Evolutionary conservation across 768 basidiomycete species (phyloP).

Genomic region (Tylopilus vinaceipallidus): DNA sequence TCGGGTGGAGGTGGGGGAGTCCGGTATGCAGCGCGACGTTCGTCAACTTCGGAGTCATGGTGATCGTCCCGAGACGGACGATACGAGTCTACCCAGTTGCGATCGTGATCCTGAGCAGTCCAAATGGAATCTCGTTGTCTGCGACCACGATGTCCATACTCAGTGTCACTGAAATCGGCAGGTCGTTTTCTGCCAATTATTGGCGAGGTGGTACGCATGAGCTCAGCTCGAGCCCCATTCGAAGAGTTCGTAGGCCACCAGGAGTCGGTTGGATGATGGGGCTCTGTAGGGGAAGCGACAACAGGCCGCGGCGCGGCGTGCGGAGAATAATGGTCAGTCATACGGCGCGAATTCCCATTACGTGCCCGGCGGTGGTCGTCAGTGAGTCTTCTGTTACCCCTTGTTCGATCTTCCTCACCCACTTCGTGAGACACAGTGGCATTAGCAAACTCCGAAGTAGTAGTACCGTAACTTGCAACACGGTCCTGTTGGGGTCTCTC

Average conservation of each 20-base stretch:
- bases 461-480: neutral
- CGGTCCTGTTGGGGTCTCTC: constrained; percentile 1
- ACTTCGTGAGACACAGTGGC: constrained; percentile 1
- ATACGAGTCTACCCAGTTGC: constrained; percentile 2
- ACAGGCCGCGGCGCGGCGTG: neutral
- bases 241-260: constrained; percentile 7
- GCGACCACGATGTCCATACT: constrained; percentile 20
- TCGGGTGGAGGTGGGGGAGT: constrained; percentile 6
- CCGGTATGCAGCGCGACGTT: constrained; percentile 9
- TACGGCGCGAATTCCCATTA: neutral
- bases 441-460: constrained; percentile 10
- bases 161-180: constrained; percentile 20
- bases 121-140: constrained; percentile 24
- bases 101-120: constrained; percentile 13
- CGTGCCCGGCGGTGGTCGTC: constrained; percentile 12
- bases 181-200: constrained; percentile 21
- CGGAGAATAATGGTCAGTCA: constrained; percentile 14
- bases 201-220: constrained; percentile 16
- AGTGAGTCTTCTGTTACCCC: constrained; percentile 1
- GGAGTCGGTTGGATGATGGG: constrained; percentile 1
- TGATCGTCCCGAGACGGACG: constrained; percentile 12
- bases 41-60: constrained; percentile 13
- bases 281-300: constrained; percentile 4
- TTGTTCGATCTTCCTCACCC: constrained; percentile 10
- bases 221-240: constrained; percentile 16